phyloP scores from a whole-genome alignment of 352 stramenopile species.

The Globisporangium nagaii region DNA sequence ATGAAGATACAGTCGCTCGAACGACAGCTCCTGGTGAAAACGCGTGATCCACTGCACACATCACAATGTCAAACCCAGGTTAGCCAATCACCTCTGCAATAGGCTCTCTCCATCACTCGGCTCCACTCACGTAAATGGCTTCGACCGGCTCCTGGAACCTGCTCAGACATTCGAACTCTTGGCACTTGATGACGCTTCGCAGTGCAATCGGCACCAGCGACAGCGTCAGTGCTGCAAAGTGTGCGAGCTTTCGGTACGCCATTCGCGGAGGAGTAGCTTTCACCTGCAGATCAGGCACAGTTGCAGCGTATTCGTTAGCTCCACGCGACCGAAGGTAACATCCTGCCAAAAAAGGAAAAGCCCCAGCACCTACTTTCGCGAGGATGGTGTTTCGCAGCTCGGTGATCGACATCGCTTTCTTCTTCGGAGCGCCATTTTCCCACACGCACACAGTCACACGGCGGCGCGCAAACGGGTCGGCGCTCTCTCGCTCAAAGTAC shows the following conservation, averaged over 20 bases:
- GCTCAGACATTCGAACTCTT: conserved; percentile 50
- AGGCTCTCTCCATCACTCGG: neutral
- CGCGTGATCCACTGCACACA: conserved; percentile 24
- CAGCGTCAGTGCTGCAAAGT: conserved; percentile 45
- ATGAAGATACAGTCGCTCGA: conserved; percentile 18
- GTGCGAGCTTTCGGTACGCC: conserved; percentile 68
- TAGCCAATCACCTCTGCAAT: neutral
- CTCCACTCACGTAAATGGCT: conserved; percentile 19
- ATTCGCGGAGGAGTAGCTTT: conserved; percentile 65
- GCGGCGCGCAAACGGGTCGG: conserved; percentile 50
- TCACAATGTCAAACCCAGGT: neutral
- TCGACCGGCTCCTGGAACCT: conserved; percentile 44
- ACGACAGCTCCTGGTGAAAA: conserved; percentile 25
- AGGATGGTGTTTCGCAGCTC: conserved; percentile 80
- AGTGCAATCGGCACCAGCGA: conserved; percentile 55
- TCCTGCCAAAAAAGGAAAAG: neutral
- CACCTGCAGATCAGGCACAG: conserved; percentile 24
- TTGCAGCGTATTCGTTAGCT: neutral
- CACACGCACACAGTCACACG: conserved; percentile 76
- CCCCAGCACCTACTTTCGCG: conserved; percentile 35
- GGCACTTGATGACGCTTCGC: conserved; percentile 48
- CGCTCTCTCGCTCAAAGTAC: conserved; percentile 25
- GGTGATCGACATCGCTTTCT: conserved; percentile 75
- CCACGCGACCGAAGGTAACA: too few species aligned
- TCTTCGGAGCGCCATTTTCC: conserved; percentile 59